These are phyloP conservation scores for Gigaspora rosea DNA, from an alignment of 192 early-diverging fungal species.

Conservation along the genomic window DNA sequence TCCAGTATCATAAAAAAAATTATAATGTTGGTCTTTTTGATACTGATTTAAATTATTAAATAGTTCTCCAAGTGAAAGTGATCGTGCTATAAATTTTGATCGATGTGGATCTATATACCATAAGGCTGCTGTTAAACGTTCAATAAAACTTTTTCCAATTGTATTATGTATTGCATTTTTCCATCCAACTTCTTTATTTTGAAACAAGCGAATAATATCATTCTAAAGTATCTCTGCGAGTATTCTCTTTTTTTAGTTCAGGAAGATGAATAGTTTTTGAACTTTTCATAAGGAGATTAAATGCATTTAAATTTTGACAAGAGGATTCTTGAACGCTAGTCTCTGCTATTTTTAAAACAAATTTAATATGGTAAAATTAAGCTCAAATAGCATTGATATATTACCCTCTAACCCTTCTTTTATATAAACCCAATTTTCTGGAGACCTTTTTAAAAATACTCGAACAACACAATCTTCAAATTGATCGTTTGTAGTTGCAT, in stretches of 20 bases:
- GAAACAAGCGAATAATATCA: neutral
- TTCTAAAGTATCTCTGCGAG: neutral
- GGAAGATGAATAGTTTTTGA: neutral
- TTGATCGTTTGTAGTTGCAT: neutral
- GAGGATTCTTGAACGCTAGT: neutral
- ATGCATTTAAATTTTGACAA: neutral
- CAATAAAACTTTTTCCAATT: neutral
- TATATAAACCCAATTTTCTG: conserved; percentile 3
- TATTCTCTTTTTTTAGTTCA: neutral
- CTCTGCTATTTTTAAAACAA: neutral
- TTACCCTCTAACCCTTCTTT: neutral
- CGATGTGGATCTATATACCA: conserved; percentile 1
- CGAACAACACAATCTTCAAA: neutral
- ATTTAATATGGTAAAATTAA: too few relatives aligned
- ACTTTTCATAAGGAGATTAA: neutral
- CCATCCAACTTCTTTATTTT: neutral
- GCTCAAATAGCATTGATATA: neutral
- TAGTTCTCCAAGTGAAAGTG: neutral
- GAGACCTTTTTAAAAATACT: neutral
- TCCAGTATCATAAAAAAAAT: neutral
- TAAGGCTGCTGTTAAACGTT: neutral
- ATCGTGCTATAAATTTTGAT: neutral
- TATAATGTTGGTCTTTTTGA: neutral
- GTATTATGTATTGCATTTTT: neutral
- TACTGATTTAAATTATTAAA: neutral